phyloP scores from a whole-genome alignment of 129 eudicot genomes.

The Dittrichia graveolens region DNA sequence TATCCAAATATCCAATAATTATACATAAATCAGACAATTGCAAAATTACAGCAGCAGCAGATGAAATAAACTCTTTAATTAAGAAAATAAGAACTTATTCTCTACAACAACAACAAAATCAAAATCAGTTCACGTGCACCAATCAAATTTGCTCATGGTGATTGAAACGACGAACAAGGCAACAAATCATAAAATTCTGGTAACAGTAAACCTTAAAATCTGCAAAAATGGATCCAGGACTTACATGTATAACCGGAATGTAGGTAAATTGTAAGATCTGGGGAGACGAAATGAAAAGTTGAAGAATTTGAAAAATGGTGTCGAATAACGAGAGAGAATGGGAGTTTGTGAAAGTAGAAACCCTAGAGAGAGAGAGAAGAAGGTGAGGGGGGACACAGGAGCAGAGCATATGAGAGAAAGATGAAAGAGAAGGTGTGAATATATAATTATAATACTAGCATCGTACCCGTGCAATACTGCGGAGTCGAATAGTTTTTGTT shows the following conservation, averaged over 20 bases:
- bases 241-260: neutral
- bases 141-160: neutral
- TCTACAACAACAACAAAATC: neutral
- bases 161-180: conserved; percentile 10
- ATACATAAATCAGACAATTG: neutral
- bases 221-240: conserved; percentile 9
- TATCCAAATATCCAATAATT: no score
- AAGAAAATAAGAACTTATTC: no score
- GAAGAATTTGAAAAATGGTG: neutral
- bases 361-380: conserved; percentile 16
- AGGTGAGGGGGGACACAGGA: neutral
- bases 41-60: neutral
- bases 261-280: conserved; percentile 7
- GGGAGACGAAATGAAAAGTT: neutral
- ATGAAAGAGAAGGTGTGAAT: neutral
- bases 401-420: conserved; percentile 7
- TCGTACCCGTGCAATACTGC: no score
- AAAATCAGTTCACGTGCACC: neutral
- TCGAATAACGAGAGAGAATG: neutral
- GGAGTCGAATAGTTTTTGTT: no score
- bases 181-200: neutral
- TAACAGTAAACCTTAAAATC: neutral
- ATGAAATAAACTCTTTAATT: neutral
- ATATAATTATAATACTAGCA: no score
- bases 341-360: conserved; percentile 20